Evolutionary conservation across 1,284 basidiomycete genomes (phyloP).

Genomic region (Ceratobasidium sp.): DNA sequence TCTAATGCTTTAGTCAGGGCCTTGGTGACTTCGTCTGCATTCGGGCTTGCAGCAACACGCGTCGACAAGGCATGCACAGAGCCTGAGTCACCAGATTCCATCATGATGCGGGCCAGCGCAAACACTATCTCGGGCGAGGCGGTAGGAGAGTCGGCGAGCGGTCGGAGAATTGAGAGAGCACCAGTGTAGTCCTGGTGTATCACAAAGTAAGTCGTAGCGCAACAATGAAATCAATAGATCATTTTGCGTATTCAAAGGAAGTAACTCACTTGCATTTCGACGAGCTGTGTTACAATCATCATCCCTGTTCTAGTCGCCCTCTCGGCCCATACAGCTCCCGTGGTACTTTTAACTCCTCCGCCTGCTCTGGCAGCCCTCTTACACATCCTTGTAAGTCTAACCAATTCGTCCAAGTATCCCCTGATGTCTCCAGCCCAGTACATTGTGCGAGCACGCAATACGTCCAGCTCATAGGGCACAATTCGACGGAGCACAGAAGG

Average conservation of each 20-base stretch:
- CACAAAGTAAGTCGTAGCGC: neutral
- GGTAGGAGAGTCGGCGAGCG: slow-evolving; percentile 65
- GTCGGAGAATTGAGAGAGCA: slow-evolving; percentile 72
- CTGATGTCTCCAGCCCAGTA: slow-evolving; percentile 82
- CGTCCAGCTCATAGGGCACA: slow-evolving; percentile 81
- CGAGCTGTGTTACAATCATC: slow-evolving; percentile 78
- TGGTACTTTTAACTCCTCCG: slow-evolving; percentile 57
- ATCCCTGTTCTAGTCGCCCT: slow-evolving; percentile 75
- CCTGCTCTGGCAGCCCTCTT: slow-evolving; percentile 68
- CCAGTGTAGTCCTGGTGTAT: slow-evolving; percentile 73
- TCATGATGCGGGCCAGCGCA: slow-evolving; percentile 76
- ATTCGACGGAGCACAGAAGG: slow-evolving; percentile 52
- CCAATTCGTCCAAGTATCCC: slow-evolving; percentile 82
- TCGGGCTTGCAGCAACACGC: slow-evolving; percentile 64
- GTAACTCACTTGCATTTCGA: slow-evolving; percentile 75
- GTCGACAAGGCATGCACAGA: slow-evolving; percentile 70
- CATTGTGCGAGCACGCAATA: slow-evolving; percentile 75
- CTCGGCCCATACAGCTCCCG: slow-evolving; percentile 78
- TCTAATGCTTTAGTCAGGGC: slow-evolving; percentile 73
- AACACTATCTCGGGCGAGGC: slow-evolving; percentile 70
- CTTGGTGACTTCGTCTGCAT: slow-evolving; percentile 62
- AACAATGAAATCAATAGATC: neutral
- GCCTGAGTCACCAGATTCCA: slow-evolving; percentile 74
- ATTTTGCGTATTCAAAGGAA: neutral
- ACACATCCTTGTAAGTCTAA: slow-evolving; percentile 81